Percentiles rank a stretch among this genome's conserved stretches.
phyloP scores from a whole-genome alignment of 345 rosid species.

The Eucalyptus fibrosa region DNA sequence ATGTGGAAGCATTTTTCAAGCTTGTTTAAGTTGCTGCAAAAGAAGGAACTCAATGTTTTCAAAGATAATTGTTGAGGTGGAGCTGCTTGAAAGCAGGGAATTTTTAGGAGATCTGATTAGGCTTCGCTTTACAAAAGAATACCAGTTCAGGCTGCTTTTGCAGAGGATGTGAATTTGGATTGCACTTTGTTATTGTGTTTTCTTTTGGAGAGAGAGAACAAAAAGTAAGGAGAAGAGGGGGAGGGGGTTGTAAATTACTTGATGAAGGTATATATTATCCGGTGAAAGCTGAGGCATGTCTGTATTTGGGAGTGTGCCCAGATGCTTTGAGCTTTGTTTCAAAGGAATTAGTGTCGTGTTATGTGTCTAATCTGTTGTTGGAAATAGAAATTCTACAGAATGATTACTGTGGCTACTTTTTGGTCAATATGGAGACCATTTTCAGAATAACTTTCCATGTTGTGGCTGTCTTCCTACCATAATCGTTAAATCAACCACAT shows the following conservation, averaged over 20 bases:
- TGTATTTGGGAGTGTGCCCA: not conserved
- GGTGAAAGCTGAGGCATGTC: not conserved
- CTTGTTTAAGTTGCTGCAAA: not conserved
- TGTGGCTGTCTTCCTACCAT: not conserved
- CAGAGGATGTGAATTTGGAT: not conserved
- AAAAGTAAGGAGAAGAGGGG: not conserved
- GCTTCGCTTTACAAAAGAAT: not conserved
- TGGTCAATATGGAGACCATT: not conserved
- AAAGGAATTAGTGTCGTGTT: not conserved
- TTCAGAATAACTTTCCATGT: not conserved
- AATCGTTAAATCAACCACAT: not conserved
- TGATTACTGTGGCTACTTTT: not conserved
- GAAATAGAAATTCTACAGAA: not conserved
- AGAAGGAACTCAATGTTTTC: not conserved
- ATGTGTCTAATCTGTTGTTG: not conserved
- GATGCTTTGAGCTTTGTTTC: not conserved
- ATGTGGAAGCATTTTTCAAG: not conserved
- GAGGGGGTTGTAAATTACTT: not conserved
- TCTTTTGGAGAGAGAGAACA: not conserved
- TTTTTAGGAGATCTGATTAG: not conserved
- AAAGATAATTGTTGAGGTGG: not conserved
- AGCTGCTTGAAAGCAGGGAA: not conserved
- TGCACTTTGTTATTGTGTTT: not conserved
- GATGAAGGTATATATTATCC: not conserved
- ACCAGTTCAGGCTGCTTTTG: not conserved